Evolutionary conservation across 2,329 filamentous ascomycete genomes (phyloP).

Genomic region (Phialemonium atrogriseum): DNA sequence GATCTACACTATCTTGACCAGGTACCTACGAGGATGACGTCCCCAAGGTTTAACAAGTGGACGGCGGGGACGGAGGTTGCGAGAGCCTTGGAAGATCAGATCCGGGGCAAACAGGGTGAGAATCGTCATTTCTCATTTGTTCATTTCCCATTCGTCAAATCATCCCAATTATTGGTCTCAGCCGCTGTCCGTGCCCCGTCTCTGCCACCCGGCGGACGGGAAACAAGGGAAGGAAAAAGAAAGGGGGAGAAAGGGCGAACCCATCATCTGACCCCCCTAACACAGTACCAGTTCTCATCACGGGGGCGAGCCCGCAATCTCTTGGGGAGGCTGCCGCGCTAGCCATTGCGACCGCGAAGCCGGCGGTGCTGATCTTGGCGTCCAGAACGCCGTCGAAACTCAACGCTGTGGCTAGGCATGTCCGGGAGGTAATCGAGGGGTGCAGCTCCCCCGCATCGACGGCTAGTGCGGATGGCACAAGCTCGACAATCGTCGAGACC

Average conservation of each 20-base stretch:
- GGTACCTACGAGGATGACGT: constrained; percentile 3
- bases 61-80: constrained; percentile 10
- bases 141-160: neutral
- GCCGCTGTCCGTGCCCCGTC: neutral
- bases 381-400: constrained; percentile 26
- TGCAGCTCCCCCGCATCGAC: constrained; percentile 1
- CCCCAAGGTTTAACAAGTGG: constrained; percentile 4
- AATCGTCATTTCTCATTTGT: neutral
- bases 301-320: constrained; percentile 26
- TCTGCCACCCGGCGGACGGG: constrained; percentile 1
- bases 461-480: neutral
- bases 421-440: neutral
- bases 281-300: constrained; percentile 24
- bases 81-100: constrained; percentile 7
- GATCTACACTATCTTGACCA: neutral
- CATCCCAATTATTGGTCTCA: neutral
- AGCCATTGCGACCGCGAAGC: constrained; percentile 23
- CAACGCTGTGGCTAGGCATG: constrained; percentile 15
- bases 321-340: constrained; percentile 26
- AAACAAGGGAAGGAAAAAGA: too few relatives aligned
- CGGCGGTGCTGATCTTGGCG: constrained; percentile 27
- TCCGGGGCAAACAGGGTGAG: constrained; percentile 9
- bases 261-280: constrained; percentile 5
- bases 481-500: constrained; percentile 9
- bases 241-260: too few relatives aligned